Conservation (phyloP, 2,329 filamentous ascomycete species). For the Calonectria honghensis region DNA sequence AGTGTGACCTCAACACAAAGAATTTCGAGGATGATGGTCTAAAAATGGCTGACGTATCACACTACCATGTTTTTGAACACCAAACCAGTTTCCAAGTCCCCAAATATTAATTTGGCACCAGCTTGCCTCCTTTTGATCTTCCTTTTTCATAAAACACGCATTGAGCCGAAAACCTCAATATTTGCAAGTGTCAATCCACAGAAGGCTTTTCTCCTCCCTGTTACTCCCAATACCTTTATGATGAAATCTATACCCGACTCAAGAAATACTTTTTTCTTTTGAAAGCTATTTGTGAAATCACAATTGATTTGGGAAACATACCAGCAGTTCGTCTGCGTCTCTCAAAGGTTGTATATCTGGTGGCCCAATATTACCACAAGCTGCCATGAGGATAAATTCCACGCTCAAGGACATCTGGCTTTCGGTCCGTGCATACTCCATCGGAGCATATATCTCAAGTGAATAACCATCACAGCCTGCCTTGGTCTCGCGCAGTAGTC, state of each 20-base stretch:
- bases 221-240: too few species aligned
- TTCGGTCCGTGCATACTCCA: not conserved
- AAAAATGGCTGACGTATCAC: not conserved
- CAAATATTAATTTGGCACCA: too few species aligned
- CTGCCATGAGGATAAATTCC: conserved; percentile 7
- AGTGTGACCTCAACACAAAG: not conserved
- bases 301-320: too few species aligned
- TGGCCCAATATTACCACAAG: not conserved
- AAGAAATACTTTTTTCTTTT: too few species aligned
- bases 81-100: not conserved
- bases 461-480: not conserved
- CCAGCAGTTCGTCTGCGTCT: not conserved
- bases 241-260: too few species aligned
- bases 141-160: too few species aligned
- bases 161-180: too few species aligned
- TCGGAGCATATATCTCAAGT: not conserved
- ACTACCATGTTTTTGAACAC: not conserved
- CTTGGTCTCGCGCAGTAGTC: not conserved
- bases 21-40: not conserved
- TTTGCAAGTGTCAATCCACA: too few species aligned
- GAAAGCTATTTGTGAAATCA: not conserved
- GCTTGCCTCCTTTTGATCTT: too few species aligned
- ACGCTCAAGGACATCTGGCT: not conserved
- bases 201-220: too few species aligned
- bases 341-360: not conserved